These are phyloP conservation scores for Aspergillus ostianus DNA, from an alignment of 495 filamentous ascomycete genomes.

Conservation along the genomic window DNA sequence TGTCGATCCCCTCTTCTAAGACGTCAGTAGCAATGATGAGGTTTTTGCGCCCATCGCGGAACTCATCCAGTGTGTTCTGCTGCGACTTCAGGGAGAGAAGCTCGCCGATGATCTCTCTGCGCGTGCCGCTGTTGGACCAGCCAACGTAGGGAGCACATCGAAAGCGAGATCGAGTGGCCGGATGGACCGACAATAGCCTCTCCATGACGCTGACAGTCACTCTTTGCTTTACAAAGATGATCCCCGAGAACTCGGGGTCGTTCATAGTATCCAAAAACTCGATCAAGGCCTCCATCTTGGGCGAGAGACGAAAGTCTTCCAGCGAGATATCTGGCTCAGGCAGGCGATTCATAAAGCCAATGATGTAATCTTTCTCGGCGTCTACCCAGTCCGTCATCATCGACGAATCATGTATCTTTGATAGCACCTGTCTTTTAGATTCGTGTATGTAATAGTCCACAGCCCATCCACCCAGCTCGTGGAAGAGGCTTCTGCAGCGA, in stretches of 20 bases:
- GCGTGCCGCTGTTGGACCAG: constrained; percentile 50
- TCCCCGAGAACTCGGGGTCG: constrained; percentile 54
- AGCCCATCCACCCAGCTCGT: constrained; percentile 72
- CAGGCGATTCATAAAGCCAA: constrained; percentile 41
- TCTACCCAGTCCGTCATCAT: constrained; percentile 40
- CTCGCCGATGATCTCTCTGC: constrained; percentile 58
- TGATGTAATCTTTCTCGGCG: constrained; percentile 62
- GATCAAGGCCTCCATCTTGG: constrained; percentile 56
- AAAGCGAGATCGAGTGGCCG: constrained; percentile 55
- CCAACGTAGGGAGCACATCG: constrained; percentile 66
- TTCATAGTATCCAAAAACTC: constrained; percentile 47
- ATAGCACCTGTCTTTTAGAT: constrained; percentile 51
- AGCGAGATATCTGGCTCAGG: constrained; percentile 21
- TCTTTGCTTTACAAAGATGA: constrained; percentile 78
- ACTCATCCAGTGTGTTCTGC: constrained; percentile 60
- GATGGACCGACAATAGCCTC: constrained; percentile 62
- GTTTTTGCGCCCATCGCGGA: constrained; percentile 68
- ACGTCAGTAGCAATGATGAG: constrained; percentile 82
- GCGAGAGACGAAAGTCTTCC: constrained; percentile 34
- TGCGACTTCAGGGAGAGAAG: constrained; percentile 56
- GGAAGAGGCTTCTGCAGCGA: constrained; percentile 42
- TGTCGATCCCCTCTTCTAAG: constrained; percentile 89
- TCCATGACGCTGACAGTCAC: constrained; percentile 67
- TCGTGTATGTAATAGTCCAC: constrained; percentile 66
- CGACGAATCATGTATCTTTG: constrained; percentile 28